Conservation (phyloP, 2,329 filamentous ascomycete species). For the Proliferodiscus dingleyae region DNA sequence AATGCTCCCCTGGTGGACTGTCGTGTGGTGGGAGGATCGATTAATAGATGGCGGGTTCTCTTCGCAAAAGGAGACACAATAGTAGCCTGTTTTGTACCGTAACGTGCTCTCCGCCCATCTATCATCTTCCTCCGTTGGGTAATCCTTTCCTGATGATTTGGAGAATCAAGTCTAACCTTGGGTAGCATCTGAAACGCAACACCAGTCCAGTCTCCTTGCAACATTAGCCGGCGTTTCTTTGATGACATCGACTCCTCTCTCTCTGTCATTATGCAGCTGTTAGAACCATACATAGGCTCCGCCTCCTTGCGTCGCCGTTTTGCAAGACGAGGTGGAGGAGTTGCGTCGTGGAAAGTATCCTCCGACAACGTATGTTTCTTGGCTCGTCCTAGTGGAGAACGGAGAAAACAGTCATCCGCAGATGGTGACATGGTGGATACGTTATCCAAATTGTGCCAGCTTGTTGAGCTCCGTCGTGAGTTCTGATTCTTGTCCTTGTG, state of each 20-base stretch:
- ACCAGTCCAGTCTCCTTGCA: constrained; percentile 30
- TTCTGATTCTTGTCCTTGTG: no score
- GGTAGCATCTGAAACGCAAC: constrained; percentile 22
- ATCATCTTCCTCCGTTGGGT: constrained; percentile 25
- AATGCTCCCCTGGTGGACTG: neutral
- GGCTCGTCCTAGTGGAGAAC: neutral
- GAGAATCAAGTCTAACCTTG: constrained; percentile 18
- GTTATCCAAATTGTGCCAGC: no score
- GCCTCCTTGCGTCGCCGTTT: constrained; percentile 12
- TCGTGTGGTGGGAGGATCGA: neutral
- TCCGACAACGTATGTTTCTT: constrained; percentile 11
- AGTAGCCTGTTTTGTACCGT: constrained; percentile 14
- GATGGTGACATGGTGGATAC: neutral
- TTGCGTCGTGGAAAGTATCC: constrained; percentile 24
- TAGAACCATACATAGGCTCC: no score
- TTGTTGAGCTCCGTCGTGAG: no score
- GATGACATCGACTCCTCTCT: constrained; percentile 17
- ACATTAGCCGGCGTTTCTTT: constrained; percentile 26
- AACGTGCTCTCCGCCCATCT: constrained; percentile 21
- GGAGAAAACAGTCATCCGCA: neutral
- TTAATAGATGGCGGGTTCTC: constrained; percentile 1
- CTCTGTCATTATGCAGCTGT: no score
- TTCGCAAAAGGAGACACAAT: constrained; percentile 18
- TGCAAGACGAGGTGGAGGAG: constrained; percentile 14
- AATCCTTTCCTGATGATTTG: constrained; percentile 21